phyloP scores from a whole-genome alignment of 2,329 filamentous ascomycete species.

The Blastomyces parvus region DNA sequence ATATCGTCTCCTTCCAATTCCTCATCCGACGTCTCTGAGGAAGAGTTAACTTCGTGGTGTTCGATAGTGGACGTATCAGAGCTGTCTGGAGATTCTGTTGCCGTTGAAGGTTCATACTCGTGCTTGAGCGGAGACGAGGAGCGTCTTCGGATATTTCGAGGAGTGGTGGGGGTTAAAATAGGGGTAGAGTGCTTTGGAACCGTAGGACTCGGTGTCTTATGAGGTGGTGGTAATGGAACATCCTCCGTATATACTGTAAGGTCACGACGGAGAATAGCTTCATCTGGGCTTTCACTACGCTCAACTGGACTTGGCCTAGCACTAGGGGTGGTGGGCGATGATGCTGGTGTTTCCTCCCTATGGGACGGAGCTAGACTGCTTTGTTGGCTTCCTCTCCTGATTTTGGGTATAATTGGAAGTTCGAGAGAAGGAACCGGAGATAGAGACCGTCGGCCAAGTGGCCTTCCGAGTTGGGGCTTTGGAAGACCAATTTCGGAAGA shows the following conservation, averaged over 20 bases:
- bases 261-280: slow-evolving; percentile 8
- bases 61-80: slow-evolving; percentile 50
- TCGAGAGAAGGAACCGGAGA: slow-evolving; percentile 41
- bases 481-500: slow-evolving; percentile 6
- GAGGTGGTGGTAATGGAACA: slow-evolving; percentile 38
- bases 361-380: slow-evolving; percentile 22
- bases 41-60: slow-evolving; percentile 39
- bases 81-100: slow-evolving; percentile 48
- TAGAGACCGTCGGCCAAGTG: slow-evolving; percentile 28
- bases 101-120: slow-evolving; percentile 82
- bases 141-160: slow-evolving; percentile 46
- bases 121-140: slow-evolving; percentile 93
- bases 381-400: slow-evolving; percentile 30
- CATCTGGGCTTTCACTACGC: slow-evolving; percentile 22
- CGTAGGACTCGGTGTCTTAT: slow-evolving; percentile 44
- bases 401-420: slow-evolving; percentile 37
- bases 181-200: slow-evolving; percentile 30
- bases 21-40: slow-evolving; percentile 47
- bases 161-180: slow-evolving; percentile 41
- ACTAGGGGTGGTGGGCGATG: slow-evolving; percentile 22
- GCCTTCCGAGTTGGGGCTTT: slow-evolving; percentile 22
- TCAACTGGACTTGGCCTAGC: slow-evolving; percentile 19
- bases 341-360: slow-evolving; percentile 10
- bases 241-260: slow-evolving; percentile 22
- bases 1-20: slow-evolving; percentile 45